A percentile compares a stretch with the other conserved stretches of the same genome.
Conservation (phyloP, 2,329 filamentous ascomycete species). For the Colletotrichum godetiae region DNA sequence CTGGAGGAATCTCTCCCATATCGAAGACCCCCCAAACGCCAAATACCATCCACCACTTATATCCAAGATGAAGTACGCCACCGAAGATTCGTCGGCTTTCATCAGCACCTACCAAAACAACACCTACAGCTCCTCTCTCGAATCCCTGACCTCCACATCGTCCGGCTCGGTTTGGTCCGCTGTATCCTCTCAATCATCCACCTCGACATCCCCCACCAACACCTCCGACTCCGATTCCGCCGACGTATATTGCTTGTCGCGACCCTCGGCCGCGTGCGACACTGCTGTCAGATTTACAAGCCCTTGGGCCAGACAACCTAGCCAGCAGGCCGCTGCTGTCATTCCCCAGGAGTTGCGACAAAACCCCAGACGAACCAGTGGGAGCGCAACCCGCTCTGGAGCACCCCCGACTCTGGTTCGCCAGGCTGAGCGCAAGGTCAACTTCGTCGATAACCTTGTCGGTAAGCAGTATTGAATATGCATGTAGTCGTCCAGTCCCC, state of each 20-base stretch:
- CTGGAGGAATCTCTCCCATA: conserved; percentile 42
- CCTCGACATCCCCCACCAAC: conserved; percentile 74
- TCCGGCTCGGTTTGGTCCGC: conserved; percentile 83
- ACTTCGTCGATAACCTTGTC: conserved; percentile 96
- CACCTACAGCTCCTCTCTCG: conserved; percentile 77
- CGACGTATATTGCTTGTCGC: conserved; percentile 54
- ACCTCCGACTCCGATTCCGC: conserved; percentile 66
- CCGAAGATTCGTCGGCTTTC: conserved; percentile 64
- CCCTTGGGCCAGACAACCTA: conserved; percentile 45
- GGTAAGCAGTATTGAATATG: conserved; percentile 73
- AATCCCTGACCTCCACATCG: conserved; percentile 81
- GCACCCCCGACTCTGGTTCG: conserved; percentile 82
- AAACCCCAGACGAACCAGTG: conserved; percentile 69
- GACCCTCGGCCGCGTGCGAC: conserved; percentile 46
- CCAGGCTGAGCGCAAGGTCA: conserved; percentile 91
- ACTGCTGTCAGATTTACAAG: conserved; percentile 42
- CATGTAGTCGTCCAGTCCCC: conserved; percentile 31
- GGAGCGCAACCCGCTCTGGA: conserved; percentile 58
- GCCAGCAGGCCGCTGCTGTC: conserved; percentile 40
- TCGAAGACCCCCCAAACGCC: conserved; percentile 32
- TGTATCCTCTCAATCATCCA: conserved; percentile 75
- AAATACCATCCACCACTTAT: conserved; percentile 4
- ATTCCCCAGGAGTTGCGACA: conserved; percentile 73
- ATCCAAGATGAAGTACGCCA: conserved; percentile 69
- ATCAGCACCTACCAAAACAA: conserved; percentile 60